A percentile compares a stretch with the other conserved stretches of the same genome.
Conservation (phyloP, 495 filamentous ascomycete genomes). For the Aspergillus cavernicola region DNA sequence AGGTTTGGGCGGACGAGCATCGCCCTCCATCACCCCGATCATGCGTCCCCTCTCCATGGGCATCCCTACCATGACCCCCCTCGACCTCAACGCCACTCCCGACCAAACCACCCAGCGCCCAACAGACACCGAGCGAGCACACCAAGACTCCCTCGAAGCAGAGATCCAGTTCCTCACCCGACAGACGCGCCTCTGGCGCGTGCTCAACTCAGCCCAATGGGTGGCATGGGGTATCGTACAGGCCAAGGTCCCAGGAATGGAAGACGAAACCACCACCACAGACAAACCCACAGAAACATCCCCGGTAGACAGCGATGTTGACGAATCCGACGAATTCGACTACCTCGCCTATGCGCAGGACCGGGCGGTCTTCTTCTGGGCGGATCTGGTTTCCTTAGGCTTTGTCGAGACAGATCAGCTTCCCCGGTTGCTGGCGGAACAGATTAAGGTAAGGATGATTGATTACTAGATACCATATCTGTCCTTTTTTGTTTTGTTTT, state of each 20-base stretch:
- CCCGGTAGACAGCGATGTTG: conserved; percentile 22
- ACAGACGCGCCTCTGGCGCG: conserved; percentile 80
- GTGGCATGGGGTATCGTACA: conserved; percentile 95
- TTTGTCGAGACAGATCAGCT: conserved; percentile 70
- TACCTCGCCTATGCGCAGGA: conserved; percentile 90
- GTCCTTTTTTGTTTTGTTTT: not conserved
- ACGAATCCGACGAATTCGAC: conserved; percentile 74
- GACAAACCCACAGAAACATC: conserved; percentile 6
- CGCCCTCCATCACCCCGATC: conserved; percentile 49
- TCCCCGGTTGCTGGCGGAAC: conserved; percentile 54
- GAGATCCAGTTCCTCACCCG: conserved; percentile 65
- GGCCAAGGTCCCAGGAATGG: conserved; percentile 71
- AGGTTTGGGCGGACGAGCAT: conserved; percentile 49
- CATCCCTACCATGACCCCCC: conserved; percentile 29
- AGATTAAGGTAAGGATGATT: conserved; percentile 55
- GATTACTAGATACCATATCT: conserved; percentile 39
- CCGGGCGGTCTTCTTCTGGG: conserved; percentile 88
- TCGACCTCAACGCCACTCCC: conserved; percentile 33
- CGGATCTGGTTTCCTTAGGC: conserved; percentile 72
- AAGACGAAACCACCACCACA: conserved; percentile 33
- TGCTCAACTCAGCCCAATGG: conserved; percentile 87
- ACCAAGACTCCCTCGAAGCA: conserved; percentile 57
- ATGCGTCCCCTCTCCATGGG: conserved; percentile 33
- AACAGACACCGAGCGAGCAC: conserved; percentile 52
- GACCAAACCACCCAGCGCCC: conserved; percentile 19